Conservation (phyloP, 345 rosid genomes). For the Luvunga scandens region DNA sequence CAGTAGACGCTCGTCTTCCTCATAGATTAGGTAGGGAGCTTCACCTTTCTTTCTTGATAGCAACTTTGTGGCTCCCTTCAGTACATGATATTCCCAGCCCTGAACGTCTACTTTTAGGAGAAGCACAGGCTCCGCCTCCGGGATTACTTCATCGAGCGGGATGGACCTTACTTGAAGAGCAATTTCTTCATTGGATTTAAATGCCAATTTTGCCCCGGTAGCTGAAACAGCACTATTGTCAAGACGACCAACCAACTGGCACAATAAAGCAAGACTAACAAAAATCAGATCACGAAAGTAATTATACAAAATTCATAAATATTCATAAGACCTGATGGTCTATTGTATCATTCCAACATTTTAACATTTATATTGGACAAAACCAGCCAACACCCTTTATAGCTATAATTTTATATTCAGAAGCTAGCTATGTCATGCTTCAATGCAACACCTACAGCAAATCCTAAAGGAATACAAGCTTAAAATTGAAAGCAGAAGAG, state of each 20-base stretch:
- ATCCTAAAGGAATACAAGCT: background rate
- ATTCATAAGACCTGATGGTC: background rate
- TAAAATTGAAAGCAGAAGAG: background rate
- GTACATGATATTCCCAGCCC: conserved; percentile 95
- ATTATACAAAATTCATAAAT: background rate
- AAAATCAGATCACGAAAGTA: background rate
- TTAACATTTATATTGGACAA: background rate
- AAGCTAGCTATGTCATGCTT: conserved; percentile 2
- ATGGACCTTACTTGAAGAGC: conserved; percentile 81
- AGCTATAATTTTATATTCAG: background rate
- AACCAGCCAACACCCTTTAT: background rate
- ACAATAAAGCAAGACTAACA: background rate
- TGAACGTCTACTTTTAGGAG: conserved; percentile 90
- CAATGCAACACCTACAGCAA: background rate
- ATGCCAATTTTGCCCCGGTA: conserved; percentile 81
- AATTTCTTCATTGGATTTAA: conserved; percentile 92
- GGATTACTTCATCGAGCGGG: conserved; percentile 74
- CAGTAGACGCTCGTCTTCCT: conserved; percentile 85
- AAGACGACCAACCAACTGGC: conserved; percentile 93
- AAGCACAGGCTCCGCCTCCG: conserved; percentile 55
- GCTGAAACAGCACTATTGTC: conserved; percentile 96
- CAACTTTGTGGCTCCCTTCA: conserved; percentile 78
- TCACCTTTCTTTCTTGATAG: conserved; percentile 66
- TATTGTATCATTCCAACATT: background rate
- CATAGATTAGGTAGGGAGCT: conserved; percentile 88